phyloP scores from a whole-genome alignment of 148 eudicot genomes.

The Suaeda aralocaspica region DNA sequence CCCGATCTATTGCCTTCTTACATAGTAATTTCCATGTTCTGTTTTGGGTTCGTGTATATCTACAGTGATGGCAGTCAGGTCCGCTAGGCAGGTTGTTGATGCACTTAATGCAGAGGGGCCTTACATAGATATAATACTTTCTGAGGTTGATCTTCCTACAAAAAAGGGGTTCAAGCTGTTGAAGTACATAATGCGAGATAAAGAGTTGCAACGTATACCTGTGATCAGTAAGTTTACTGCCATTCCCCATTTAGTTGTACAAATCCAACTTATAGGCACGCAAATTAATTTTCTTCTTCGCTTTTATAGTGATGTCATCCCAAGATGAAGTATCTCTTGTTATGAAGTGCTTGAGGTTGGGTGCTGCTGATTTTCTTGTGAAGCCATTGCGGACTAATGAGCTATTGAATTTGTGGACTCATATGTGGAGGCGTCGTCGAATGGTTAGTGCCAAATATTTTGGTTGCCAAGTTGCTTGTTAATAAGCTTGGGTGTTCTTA shows the following conservation, averaged over 20 bases:
- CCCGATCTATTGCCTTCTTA: conserved; percentile 1
- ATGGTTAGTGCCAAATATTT: conserved; percentile 45
- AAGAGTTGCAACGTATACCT: conserved; percentile 80
- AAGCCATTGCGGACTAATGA: conserved; percentile 97
- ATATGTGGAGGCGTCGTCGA: conserved; percentile 95
- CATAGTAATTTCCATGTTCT: conserved; percentile 10
- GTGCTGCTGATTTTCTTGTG: conserved; percentile 98
- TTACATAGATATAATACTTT: conserved; percentile 86
- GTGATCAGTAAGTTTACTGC: conserved; percentile 65
- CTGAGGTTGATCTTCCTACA: conserved; percentile 96
- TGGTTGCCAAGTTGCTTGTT: conserved; percentile 15
- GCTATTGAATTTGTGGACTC: conserved; percentile 94
- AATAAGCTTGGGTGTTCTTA: conserved; percentile 18
- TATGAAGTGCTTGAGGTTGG: conserved; percentile 94
- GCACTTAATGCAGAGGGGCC: conserved; percentile 96
- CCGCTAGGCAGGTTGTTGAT: conserved; percentile 94
- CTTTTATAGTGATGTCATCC: conserved; percentile 83
- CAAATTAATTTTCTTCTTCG: conserved; percentile 3
- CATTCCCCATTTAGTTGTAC: conserved; percentile 8
- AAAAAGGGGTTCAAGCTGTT: conserved; percentile 85
- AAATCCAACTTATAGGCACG: conserved; percentile 6
- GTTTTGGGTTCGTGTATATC: conserved; percentile 12
- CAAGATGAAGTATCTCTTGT: conserved; percentile 93
- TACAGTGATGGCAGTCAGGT: conserved; percentile 81
- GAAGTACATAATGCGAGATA: conserved; percentile 82